phyloP scores from a whole-genome alignment of 75 land plant genomes.

The Selaginella tamariscina region DNA sequence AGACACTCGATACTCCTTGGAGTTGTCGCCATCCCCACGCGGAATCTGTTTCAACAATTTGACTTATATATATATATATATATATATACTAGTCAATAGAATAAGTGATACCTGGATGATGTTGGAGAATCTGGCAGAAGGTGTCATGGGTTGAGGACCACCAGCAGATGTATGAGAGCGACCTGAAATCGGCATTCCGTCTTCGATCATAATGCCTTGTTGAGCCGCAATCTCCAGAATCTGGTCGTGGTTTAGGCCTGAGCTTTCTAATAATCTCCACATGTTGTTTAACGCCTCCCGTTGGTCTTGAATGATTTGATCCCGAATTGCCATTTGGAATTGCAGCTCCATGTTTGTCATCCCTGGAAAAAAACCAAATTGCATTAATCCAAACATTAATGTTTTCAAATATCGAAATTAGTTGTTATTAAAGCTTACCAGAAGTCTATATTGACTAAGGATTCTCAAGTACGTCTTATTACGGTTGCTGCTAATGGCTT shows the following conservation, averaged over 20 bases:
- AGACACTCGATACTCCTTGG: neutral
- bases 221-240: constrained; percentile 68
- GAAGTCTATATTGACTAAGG: constrained; percentile 77
- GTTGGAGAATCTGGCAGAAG: constrained; percentile 10
- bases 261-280: constrained; percentile 60
- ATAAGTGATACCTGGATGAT: constrained; percentile 7
- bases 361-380: constrained; percentile 30
- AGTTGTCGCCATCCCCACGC: neutral
- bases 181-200: constrained; percentile 22
- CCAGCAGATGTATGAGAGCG: neutral
- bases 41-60: too few species aligned
- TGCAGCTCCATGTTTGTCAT: constrained; percentile 88
- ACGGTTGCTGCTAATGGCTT: constrained; percentile 69
- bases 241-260: constrained; percentile 68
- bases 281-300: constrained; percentile 64
- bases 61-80: too few species aligned
- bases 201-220: constrained; percentile 81
- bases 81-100: neutral
- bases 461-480: constrained; percentile 77
- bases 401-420: neutral
- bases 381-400: neutral
- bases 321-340: constrained; percentile 85
- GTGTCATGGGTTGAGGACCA: neutral
- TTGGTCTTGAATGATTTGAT: constrained; percentile 81
- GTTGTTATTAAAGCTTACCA: constrained; percentile 55